These are phyloP conservation scores for Myxozyma neglecta DNA, from an alignment of 805 yeast species.

Conservation along the genomic window DNA sequence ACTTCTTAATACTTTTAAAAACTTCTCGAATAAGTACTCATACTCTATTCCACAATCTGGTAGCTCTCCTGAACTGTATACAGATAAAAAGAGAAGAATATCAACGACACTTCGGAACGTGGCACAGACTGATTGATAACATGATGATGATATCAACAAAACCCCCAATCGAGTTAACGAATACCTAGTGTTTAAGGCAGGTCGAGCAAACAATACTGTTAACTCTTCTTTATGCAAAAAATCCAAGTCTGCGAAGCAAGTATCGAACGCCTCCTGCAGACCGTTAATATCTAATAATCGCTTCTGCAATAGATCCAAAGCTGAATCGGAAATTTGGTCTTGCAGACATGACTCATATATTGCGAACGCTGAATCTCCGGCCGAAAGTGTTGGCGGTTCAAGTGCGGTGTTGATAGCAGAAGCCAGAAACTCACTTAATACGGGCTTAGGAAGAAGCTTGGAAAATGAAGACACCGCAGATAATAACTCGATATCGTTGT, in stretches of 20 bases:
- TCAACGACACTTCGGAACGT: constrained; percentile 14
- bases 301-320: constrained; percentile 24
- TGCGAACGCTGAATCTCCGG: constrained; percentile 26
- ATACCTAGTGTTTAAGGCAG: constrained; percentile 13
- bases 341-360: constrained; percentile 23
- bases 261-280: constrained; percentile 20
- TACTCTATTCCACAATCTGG: constrained; percentile 19
- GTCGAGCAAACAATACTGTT: neutral
- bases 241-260: constrained; percentile 9
- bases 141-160: neutral
- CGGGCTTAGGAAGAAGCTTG: constrained; percentile 43
- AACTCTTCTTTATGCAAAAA: neutral
- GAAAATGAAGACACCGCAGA: constrained; percentile 46
- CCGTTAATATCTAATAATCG: constrained; percentile 15
- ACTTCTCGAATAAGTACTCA: constrained; percentile 11
- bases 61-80: constrained; percentile 18
- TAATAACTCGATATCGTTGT: constrained; percentile 35
- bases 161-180: constrained; percentile 11
- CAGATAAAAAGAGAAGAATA: constrained; percentile 18
- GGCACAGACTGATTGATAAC: constrained; percentile 1
- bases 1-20: neutral
- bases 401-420: constrained; percentile 43
- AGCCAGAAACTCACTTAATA: constrained; percentile 40
- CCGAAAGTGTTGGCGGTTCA: constrained; percentile 19
- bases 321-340: constrained; percentile 30